Base-by-base conservation (phyloP, 345 rosid genomes). In the Mercurialis annua region DNA sequence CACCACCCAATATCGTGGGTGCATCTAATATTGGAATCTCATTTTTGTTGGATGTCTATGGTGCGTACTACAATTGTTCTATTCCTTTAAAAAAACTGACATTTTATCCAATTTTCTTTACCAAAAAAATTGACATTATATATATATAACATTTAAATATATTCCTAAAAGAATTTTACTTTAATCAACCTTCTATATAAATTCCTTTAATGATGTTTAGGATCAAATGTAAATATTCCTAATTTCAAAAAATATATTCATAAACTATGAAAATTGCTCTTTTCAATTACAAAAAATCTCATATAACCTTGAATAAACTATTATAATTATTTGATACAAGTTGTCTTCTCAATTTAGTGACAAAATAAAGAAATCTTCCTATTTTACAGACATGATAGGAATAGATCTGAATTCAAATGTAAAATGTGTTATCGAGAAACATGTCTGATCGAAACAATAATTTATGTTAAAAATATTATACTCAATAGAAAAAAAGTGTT, bases 271-370 rank as follows among this genome's bases (percentile, higher is more conserved):
- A 26, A 33, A 67, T 44, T 38, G 18, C 27, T 18, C 43, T 57
- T 40, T 49, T 24, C 20, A 54, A 31, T 24, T 30, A 40, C 46
- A 56, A 47, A 24, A 66, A 29, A 60, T 48, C 38, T 21, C 1
- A 12, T 49, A 54, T n/a, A 46, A 29, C 7, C 30, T 60, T 66
- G 27, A 21, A 44, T 47, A 63, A 27, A 31, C 42, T 18, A 10
- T 61, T 56, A 62, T 60, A 56, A 30, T 23, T 20, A 20, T 3
- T 3, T 11, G 23, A 17, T 40, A 34, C 1, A 27, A 64, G 65
- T 50, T 74, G 66, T 75, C 74, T 71, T 70, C 68, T 66, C 1
- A 50, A 66, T 4, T 15, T 3, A 24, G 52, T 40, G 21, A n/a
- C 52, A 54, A 2, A 2, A 27, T 7, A 3, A n/a, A 17, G 7